Evolutionary conservation across 768 basidiomycete genomes (phyloP), one percentile per base, ranked within the genome.

Genomic region (Kwoniella sp.): DNA sequence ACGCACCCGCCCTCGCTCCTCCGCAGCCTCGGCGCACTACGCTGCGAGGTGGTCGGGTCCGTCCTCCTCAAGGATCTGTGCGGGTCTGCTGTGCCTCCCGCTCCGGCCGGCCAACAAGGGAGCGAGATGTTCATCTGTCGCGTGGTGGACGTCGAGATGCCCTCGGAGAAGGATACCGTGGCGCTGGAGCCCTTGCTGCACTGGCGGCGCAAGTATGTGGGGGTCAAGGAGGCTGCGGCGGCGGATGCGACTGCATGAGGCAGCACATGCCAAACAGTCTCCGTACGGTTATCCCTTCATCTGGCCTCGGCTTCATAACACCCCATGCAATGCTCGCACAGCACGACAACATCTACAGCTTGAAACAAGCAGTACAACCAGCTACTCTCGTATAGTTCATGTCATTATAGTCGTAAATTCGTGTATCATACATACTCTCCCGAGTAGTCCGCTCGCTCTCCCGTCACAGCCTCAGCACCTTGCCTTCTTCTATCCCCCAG

Each of bases 401-500:
- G n/a, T n/a, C n/a, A n/a, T n/a, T n/a, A n/a, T n/a, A n/a, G n/a
- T n/a, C n/a, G n/a, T n/a, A n/a, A n/a, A n/a, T n/a, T n/a, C n/a
- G n/a, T n/a, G n/a, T n/a, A n/a, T n/a, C n/a, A n/a, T n/a, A n/a
- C n/a, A n/a, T n/a, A n/a, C n/a, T n/a, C n/a, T n/a, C n/a, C n/a
- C n/a, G n/a, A n/a, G n/a, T n/a, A n/a, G n/a, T n/a, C n/a, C n/a
- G n/a, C n/a, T n/a, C n/a, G n/a, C n/a, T n/a, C n/a, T n/a, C n/a
- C n/a, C n/a, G n/a, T n/a, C n/a, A n/a, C 11, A 38, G 31, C 46
- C 57, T 48, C 28, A 52, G 23, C 20, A 34, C 15, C 40, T 49
- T 45, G 9, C 68, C 68, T 5, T 29, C 40, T 41, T 70, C 61
- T 3, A 65, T 53, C 1, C 60, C 60, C 63, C 60, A 65, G 34